Evolutionary conservation across 2,329 filamentous ascomycete species (phyloP).

Genomic region (Geosmithia morbida): DNA sequence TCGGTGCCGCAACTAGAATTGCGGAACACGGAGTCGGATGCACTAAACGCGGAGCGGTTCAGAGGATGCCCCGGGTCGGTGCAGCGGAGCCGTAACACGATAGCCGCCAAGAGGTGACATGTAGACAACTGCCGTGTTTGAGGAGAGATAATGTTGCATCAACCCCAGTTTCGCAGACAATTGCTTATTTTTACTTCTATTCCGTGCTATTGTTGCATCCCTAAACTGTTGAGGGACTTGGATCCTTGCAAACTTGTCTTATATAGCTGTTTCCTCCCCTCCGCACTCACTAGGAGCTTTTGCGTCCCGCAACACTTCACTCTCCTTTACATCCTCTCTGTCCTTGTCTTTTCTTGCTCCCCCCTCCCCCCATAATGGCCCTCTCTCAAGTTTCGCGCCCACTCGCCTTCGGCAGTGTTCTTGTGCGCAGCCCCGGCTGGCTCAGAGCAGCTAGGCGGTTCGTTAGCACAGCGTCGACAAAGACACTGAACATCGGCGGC

Average conservation of each 20-base stretch:
- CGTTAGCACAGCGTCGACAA: not conserved
- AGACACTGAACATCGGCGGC: not conserved
- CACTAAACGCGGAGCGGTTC: not conserved
- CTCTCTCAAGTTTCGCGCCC: not conserved
- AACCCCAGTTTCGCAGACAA: not conserved
- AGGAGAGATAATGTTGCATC: too few species aligned
- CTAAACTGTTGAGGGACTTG: too few species aligned
- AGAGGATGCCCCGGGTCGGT: not conserved
- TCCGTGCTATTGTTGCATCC: too few species aligned
- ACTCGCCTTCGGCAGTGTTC: not conserved
- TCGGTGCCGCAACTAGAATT: not conserved
- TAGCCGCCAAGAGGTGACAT: not conserved
- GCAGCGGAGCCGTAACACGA: not conserved
- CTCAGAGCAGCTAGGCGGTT: not conserved
- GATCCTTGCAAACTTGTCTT: too few species aligned
- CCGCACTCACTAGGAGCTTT: too few species aligned
- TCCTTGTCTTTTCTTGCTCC: not conserved
- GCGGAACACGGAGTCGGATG: too few species aligned
- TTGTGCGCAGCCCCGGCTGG: not conserved
- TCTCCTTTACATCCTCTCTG: too few species aligned
- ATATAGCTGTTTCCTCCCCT: too few species aligned
- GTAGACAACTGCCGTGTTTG: not conserved
- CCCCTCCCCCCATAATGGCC: not conserved
- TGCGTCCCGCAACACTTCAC: too few species aligned
- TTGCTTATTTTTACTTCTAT: not conserved